Percentiles rank a stretch among this genome's conserved stretches.
phyloP scores from a whole-genome alignment of 192 early-diverging fungal genomes.

The Oehlia diaphana region DNA sequence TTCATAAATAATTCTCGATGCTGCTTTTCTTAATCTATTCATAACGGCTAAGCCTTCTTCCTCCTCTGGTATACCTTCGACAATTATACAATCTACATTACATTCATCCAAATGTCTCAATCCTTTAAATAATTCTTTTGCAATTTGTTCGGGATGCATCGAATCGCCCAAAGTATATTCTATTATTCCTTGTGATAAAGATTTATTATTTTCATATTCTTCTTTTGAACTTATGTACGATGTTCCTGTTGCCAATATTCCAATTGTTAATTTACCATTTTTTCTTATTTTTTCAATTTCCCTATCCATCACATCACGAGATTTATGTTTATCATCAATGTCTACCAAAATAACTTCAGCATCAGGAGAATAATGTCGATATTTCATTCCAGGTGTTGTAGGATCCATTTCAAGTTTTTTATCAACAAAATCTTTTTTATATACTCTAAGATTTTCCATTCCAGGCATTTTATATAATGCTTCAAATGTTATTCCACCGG shows the following conservation, averaged over 20 bases:
- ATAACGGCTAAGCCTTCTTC: constrained; percentile 94
- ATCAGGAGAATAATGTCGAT: constrained; percentile 94
- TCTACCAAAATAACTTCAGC: constrained; percentile 81
- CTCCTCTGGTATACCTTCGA: constrained; percentile 87
- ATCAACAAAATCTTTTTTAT: constrained; percentile 75
- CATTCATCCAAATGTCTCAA: constrained; percentile 75
- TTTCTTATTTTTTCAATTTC: constrained; percentile 37
- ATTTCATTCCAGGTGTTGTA: constrained; percentile 99
- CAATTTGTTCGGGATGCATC: constrained; percentile 60
- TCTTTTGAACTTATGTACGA: background rate
- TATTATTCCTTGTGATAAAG: constrained; percentile 26
- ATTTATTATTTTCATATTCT: background rate
- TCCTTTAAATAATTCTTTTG: constrained; percentile 75
- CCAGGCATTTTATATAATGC: constrained; percentile 58
- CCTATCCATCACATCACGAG: constrained; percentile 23
- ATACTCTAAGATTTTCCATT: constrained; percentile 72
- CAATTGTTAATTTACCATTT: constrained; percentile 31
- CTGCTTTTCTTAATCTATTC: constrained; percentile 93
- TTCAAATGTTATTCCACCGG: constrained; percentile 91
- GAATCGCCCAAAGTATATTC: constrained; percentile 57
- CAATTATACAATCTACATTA: constrained; percentile 74
- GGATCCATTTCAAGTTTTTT: constrained; percentile 72
- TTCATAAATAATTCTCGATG: constrained; percentile 54
- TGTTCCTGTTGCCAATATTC: background rate
- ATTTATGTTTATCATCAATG: constrained; percentile 11